A percentile compares a stretch with the other conserved stretches of the same genome.
Evolutionary conservation across 192 early-diverging fungal genomes (phyloP).

Genomic region (Coemansia sp.): DNA sequence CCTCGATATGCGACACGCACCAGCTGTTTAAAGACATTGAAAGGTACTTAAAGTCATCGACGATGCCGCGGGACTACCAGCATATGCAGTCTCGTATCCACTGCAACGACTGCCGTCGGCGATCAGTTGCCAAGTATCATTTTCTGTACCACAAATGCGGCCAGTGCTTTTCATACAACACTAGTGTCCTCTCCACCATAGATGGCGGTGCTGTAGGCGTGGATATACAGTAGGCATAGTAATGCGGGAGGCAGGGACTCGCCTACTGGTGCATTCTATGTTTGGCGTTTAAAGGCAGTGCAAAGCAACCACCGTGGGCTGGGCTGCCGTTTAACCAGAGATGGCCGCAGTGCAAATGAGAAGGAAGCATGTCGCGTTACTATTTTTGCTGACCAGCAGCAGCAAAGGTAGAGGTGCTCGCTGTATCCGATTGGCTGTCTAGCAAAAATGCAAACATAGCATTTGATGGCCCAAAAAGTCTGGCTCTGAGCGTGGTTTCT

Average conservation of each 20-base stretch:
- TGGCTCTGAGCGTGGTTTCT: too few species aligned
- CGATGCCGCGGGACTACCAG: slow-evolving; percentile 89
- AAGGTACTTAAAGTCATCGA: slow-evolving; percentile 66
- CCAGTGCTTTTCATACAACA: slow-evolving; percentile 86
- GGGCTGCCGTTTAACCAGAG: too few species aligned
- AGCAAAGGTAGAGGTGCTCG: too few species aligned
- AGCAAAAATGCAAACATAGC: too few species aligned
- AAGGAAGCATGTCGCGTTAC: too few species aligned
- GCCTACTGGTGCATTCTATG: neutral
- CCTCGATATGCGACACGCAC: slow-evolving; percentile 83
- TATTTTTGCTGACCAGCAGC: too few species aligned
- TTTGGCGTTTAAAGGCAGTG: neutral
- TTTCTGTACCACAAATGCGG: slow-evolving; percentile 96
- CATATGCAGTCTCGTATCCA: slow-evolving; percentile 68
- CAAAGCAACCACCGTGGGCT: too few species aligned
- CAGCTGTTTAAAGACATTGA: slow-evolving; percentile 83
- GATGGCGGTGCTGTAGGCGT: neutral
- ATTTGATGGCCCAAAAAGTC: too few species aligned
- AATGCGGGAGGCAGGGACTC: neutral
- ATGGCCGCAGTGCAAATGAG: too few species aligned
- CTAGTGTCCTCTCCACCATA: slow-evolving; percentile 45
- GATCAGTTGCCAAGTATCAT: slow-evolving; percentile 81
- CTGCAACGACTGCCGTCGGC: slow-evolving; percentile 94
- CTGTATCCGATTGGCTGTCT: too few species aligned
- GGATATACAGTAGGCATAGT: too few species aligned